Base-by-base conservation (phyloP, 2,329 filamentous ascomycete genomes). In the Aulographum hederae region DNA sequence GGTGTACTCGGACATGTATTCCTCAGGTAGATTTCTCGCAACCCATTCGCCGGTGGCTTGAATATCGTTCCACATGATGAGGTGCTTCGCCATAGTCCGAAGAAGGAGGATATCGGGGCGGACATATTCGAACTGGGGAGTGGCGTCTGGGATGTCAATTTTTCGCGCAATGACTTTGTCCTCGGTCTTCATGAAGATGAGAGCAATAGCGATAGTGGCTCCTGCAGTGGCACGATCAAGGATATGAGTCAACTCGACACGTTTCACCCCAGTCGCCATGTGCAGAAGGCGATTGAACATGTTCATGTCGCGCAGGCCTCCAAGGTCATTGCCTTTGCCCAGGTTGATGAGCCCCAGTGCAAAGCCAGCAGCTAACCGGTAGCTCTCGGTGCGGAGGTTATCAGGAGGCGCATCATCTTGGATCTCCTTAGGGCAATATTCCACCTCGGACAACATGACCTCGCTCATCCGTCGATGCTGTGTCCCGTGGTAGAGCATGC, bases 401-500 rank as follows among this genome's bases (percentile, higher is more conserved):
- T 93, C 81, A 35, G 85, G 78, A 17, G 63, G 61, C 4, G 63
- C 61, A 37, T 94, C 85, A n/a, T 8, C 8, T 25, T 8, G 8
- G 21, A 8, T 25, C 32, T 86, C 78, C 23, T 79, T 67, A 17
- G 89, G 82, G 32, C 82, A 67, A 39, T 85, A 78, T 49, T 94
- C 84, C 37, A 98, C 89, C 50, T 98, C 89, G 0, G 86, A 95
- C 31, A 98, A 70, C 82, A 98, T 94, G 13, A 95, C 82, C 51
- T 98, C 89, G 47, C 84, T 95, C 89, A 98, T 98, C 23, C 91
- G 75, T 18, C 91, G 78, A 54, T 98, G 91, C 46, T 95, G 86
- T 18, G 85, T 94, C 48, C 85, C 78, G 55, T 78, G 91, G 52
- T 95, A 98, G 1, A 98, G 62, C 26, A 98, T 58, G 0, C 89